These are phyloP conservation scores for Entophlyctis helioformis DNA, from an alignment of 192 early-diverging fungal genomes.

Conservation along the genomic window DNA sequence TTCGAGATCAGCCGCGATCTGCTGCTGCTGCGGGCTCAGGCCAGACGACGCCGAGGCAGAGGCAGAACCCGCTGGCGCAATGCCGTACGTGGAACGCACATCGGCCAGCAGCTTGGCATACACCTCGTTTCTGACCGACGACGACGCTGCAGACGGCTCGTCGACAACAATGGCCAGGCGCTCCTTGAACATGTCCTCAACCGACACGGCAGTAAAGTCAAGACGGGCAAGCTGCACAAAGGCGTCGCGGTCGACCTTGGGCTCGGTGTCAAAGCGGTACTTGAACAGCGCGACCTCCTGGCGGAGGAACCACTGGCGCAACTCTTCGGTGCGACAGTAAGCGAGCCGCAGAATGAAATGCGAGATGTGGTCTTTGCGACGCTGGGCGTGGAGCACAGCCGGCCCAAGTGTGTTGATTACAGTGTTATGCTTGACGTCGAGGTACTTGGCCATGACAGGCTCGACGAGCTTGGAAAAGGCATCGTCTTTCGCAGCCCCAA, in stretches of 20 bases:
- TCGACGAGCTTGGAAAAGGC: slow-evolving; percentile 6
- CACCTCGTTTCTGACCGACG: too few species aligned
- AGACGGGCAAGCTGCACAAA: slow-evolving; percentile 31
- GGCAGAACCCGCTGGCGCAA: too few species aligned
- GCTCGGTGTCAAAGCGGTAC: slow-evolving; percentile 29
- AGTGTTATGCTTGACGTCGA: slow-evolving; percentile 1
- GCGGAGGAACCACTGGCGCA: slow-evolving; percentile 24
- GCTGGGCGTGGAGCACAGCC: slow-evolving; percentile 15
- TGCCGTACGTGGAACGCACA: too few species aligned
- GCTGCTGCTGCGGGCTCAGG: slow-evolving; percentile 1
- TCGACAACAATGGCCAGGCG: not conserved
- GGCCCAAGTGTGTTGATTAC: not conserved
- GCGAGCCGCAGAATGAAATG: slow-evolving; percentile 39
- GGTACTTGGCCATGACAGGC: slow-evolving; percentile 1
- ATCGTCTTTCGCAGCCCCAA: too few species aligned
- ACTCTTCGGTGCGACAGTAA: slow-evolving; percentile 31
- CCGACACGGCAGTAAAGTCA: slow-evolving; percentile 3
- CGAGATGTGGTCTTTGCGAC: slow-evolving; percentile 27
- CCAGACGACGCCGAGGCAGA: too few species aligned
- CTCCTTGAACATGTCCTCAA: slow-evolving; percentile 3
- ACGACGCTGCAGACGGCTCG: too few species aligned
- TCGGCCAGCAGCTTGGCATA: too few species aligned
- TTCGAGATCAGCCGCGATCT: slow-evolving; percentile 4
- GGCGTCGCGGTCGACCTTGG: slow-evolving; percentile 35
- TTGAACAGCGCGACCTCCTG: slow-evolving; percentile 34